Conservation (phyloP, 2,329 filamentous ascomycete species). For the Botrytis pseudocinerea region DNA sequence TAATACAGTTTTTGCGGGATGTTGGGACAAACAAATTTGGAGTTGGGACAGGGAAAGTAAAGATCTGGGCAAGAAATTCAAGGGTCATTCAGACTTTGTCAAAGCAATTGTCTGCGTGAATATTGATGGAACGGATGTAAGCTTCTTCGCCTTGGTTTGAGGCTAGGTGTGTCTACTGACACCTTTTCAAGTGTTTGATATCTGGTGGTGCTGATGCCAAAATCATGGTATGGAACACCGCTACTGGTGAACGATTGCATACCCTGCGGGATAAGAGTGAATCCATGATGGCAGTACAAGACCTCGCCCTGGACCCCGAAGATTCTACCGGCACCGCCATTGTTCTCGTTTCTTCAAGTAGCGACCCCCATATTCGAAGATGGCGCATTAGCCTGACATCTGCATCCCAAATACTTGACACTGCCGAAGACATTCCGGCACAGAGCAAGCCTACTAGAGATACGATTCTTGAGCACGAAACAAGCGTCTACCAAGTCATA, state of each 20-base stretch:
- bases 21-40: constrained; percentile 93
- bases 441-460: constrained; percentile 44
- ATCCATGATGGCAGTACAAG: constrained; percentile 75
- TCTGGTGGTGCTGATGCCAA: constrained; percentile 78
- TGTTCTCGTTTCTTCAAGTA: constrained; percentile 76
- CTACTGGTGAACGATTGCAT: constrained; percentile 67
- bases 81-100: constrained; percentile 87
- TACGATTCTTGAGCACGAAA: constrained; percentile 79
- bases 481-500: constrained; percentile 78
- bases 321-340: constrained; percentile 52
- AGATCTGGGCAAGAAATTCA: constrained; percentile 58
- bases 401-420: constrained; percentile 54
- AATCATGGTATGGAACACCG: constrained; percentile 80
- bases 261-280: constrained; percentile 72
- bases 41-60: constrained; percentile 70
- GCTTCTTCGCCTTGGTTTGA: constrained; percentile 22
- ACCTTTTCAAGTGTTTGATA: constrained; percentile 52
- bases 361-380: constrained; percentile 74
- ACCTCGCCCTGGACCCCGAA: constrained; percentile 72
- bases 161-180: constrained; percentile 3
- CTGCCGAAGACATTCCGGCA: constrained; percentile 39
- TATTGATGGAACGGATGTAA: constrained; percentile 59
- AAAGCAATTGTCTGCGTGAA: constrained; percentile 70
- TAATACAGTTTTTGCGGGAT: constrained; percentile 75
- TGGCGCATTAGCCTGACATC: constrained; percentile 63